Evolutionary conservation across 495 filamentous ascomycete species (phyloP), one percentile per base, ranked within the genome.

Genomic region (Penicillium maclennaniae): DNA sequence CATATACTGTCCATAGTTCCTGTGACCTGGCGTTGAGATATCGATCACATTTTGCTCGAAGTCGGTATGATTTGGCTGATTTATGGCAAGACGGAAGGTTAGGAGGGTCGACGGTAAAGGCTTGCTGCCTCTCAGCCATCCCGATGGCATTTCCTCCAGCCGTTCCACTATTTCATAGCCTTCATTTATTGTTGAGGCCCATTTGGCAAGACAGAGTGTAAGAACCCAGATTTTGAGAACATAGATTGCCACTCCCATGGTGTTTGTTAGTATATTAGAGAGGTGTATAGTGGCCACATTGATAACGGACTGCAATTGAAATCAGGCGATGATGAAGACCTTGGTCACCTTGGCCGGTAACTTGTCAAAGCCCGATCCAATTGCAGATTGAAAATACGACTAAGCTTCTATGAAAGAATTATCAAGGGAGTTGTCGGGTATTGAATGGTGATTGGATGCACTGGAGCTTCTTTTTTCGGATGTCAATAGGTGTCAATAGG

Each of bases 1-100:
- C 73, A 89, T 76, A 51, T 88, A 80, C 43, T 79, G 65, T 1
- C 87, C 87, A 63, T 89, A 89, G 4, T 64, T 70, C 3, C 73
- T 65, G 54, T 86, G 77, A 4, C 72, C 73, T 4, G 86, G 87
- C 4, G 80, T 83, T 16, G 84, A 84, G 27, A 90, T 71, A 8
- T 84, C 77, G 28, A 83, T 70, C 20, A 88, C 74, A 17, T 68
- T 76, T 50, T 82, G 70, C 62, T 89, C 84, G 37, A 89, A 82
- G 12, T 75, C 65, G 7, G 58, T 71, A 20, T 73, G 67, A 34
- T 79, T 79, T 25, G 78, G 69, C 53, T 83, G 78, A 23, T 70
- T 59, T 5, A 85, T 60, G 7, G 80, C 79, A 47, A 85, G 71
- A n/a, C 71, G 77, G 27, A 87, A 76, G 12, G 69, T 72, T 37